These are phyloP conservation scores for Hypoxylon trugodes DNA, from an alignment of 495 filamentous ascomycete species.

Conservation along the genomic window DNA sequence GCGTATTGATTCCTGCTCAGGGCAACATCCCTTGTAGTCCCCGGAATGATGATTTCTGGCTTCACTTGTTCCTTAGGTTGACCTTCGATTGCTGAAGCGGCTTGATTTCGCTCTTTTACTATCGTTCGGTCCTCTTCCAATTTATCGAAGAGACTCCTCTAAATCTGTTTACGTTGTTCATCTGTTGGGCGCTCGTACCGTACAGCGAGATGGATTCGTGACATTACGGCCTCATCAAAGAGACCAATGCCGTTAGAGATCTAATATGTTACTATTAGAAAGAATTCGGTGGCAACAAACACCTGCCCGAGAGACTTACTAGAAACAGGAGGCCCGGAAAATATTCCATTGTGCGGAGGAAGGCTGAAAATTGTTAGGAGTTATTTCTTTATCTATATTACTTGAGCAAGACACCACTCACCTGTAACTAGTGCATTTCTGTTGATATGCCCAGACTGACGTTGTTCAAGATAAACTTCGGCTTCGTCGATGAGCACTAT, in stretches of 20 bases:
- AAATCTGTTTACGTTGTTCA: conserved; percentile 4
- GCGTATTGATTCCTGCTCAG: not conserved
- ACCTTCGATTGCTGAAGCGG: not conserved
- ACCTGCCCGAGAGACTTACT: not conserved
- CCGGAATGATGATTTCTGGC: not conserved
- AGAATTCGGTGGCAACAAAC: not conserved
- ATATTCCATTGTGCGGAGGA: conserved; percentile 16
- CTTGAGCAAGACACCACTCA: not conserved
- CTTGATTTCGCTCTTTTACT: not conserved
- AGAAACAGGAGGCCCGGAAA: conserved; percentile 21
- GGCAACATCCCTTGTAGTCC: not conserved
- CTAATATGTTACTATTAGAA: too few species aligned
- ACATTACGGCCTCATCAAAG: conserved; percentile 22
- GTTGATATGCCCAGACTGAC: conserved; percentile 12
- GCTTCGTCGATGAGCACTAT: conserved; percentile 17
- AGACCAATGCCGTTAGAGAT: conserved; percentile 13
- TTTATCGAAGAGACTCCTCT: not conserved
- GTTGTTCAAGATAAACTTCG: conserved; percentile 16
- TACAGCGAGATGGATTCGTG: conserved; percentile 17
- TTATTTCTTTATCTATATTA: not conserved
- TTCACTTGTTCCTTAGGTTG: not conserved
- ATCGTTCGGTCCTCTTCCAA: not conserved
- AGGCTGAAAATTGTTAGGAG: not conserved
- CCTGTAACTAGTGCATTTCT: conserved; percentile 13
- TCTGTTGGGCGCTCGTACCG: conserved; percentile 8